Base-by-base conservation (phyloP, 805 yeast species). In the Lipomyces yamadae region DNA sequence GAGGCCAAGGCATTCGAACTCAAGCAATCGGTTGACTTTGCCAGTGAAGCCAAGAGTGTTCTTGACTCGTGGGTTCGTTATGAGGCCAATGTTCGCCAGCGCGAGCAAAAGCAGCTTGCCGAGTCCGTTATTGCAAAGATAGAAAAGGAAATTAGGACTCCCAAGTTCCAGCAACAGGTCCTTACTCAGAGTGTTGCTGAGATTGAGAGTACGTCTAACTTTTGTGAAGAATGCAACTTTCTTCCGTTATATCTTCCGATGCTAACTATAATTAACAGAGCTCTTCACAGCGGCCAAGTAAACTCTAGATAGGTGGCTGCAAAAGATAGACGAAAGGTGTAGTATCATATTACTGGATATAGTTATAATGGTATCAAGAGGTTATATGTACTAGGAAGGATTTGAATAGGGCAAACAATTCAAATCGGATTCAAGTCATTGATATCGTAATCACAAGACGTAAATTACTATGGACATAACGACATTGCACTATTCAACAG, bases 41-140 rank as follows among this genome's bases (percentile, higher is more conserved):
- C 96, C 66, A 75, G 83, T 70, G 97, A 92, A 85, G 98, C 98
- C 77, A 92, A 90, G 84, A 83, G 95, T 66, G 97, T 94, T 69
- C 87, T 95, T 78, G 99, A 95, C 83, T 92, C 98, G 15, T 95
- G 99, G 99, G 98, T 93, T 76, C 91, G 98, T 87, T 91, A 90
- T 82, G 99, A 95, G 85, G 89, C 91, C 74, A 92, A 92, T 79
- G 95, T 93, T 74, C 94, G 98, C 84, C 97, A 92, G 84, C 82
- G 87, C 78, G 97, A 95, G 85, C 99, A 95, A 85, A 86, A 88
- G 81, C 97, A 91, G 81, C 88, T 95, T 76, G 87, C 96, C 74
- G 82, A 90, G 77, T 77, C 92, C 66, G 97, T 95, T 72, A 90
- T 92, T 78, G 83, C 92, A 63, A 92, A 91, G 84, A 95, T 94